phyloP scores from a whole-genome alignment of 768 basidiomycete genomes.

The Hygrocybe punicea region DNA sequence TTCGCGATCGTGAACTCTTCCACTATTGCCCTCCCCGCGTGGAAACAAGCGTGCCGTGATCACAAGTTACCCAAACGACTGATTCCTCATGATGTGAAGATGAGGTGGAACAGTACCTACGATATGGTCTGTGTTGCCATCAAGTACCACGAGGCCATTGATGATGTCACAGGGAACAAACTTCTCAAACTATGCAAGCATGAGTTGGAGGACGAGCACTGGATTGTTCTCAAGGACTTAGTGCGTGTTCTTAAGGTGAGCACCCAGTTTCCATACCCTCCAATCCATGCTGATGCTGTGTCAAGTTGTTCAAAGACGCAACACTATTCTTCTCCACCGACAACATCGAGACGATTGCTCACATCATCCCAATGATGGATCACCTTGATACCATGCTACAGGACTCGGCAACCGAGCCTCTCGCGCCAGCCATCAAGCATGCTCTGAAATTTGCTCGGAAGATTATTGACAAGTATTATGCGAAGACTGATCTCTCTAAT shows the following conservation, averaged over 20 bases:
- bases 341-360: constrained; percentile 19
- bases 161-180: constrained; percentile 16
- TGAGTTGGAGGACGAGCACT: constrained; percentile 11
- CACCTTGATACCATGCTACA: constrained; percentile 23
- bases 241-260: constrained; percentile 13
- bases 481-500: constrained; percentile 30
- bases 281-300: background rate
- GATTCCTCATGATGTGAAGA: background rate
- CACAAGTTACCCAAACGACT: background rate
- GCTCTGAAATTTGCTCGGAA: constrained; percentile 24
- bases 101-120: too few species aligned
- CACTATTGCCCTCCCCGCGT: constrained; percentile 29
- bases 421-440: constrained; percentile 19
- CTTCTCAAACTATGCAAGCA: constrained; percentile 12
- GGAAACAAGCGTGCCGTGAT: constrained; percentile 16
- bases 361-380: constrained; percentile 29
- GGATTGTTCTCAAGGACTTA: constrained; percentile 24
- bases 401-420: background rate
- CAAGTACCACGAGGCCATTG: constrained; percentile 17
- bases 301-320: constrained; percentile 5
- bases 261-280: background rate
- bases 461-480: constrained; percentile 34
- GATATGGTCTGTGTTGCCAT: background rate
- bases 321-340: constrained; percentile 5
- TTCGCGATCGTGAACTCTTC: constrained; percentile 28